A percentile compares a stretch with the other conserved stretches of the same genome.
phyloP scores from a whole-genome alignment of 257 asterid species.

The Lantana camara region DNA sequence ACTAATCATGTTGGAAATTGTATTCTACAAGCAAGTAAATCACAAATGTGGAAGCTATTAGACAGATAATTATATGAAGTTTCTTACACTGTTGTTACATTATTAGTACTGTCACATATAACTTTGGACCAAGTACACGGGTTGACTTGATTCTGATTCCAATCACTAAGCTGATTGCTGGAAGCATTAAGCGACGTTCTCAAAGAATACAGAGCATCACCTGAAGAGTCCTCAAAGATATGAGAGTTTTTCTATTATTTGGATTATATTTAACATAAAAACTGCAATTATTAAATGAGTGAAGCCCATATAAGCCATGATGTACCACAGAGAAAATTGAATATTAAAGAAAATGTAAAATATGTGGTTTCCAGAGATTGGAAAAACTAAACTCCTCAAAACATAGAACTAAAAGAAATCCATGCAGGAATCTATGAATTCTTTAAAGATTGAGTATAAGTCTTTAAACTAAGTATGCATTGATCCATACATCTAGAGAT shows the following conservation, averaged over 20 bases:
- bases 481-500: too few relatives aligned
- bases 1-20: constrained; percentile 12
- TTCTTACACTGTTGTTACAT: constrained; percentile 77
- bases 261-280: not conserved
- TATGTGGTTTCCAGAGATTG: not conserved
- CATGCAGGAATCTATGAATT: not conserved
- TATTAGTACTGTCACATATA: constrained; percentile 53
- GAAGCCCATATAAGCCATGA: not conserved
- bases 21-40: not conserved
- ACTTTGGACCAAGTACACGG: constrained; percentile 97
- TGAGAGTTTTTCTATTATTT: not conserved
- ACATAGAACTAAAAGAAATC: not conserved
- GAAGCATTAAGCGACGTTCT: constrained; percentile 70
- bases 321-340: not conserved
- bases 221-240: constrained; percentile 40
- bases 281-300: not conserved
- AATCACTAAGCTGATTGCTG: constrained; percentile 62
- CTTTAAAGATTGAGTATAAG: not conserved
- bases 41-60: not conserved
- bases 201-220: constrained; percentile 73
- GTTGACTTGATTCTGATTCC: constrained; percentile 79
- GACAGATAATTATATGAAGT: not conserved
- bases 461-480: too few relatives aligned
- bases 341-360: not conserved
- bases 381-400: not conserved